phyloP scores from a whole-genome alignment of 2,329 filamentous ascomycete species.

The Phaeoacremonium minimum region DNA sequence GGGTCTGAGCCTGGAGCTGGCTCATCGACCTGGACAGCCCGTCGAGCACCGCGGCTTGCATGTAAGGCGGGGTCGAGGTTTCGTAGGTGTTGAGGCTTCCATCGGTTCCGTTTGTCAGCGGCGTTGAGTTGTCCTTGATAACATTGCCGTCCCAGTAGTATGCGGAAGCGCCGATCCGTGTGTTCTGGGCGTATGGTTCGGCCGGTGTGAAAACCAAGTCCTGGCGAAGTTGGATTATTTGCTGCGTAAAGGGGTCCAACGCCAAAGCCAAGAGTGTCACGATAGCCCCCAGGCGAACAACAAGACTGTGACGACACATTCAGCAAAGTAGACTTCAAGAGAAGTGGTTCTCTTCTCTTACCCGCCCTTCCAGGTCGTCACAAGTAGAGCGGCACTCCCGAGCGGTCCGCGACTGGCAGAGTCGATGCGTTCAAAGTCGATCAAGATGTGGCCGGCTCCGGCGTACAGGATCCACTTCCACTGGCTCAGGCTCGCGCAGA shows the following conservation, averaged over 20 bases:
- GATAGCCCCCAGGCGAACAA: constrained; percentile 4
- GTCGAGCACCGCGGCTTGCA: constrained; percentile 5
- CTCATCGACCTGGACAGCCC: constrained; percentile 2
- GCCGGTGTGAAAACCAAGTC: constrained; percentile 1
- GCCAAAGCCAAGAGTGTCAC: constrained; percentile 1
- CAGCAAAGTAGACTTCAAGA: neutral
- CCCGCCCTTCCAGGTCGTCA: constrained; percentile 1
- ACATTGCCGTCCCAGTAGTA: constrained; percentile 2
- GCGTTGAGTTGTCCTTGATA: neutral
- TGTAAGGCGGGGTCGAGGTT: too few relatives aligned
- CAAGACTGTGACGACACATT: neutral
- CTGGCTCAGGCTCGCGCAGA: constrained; percentile 3
- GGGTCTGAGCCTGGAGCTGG: neutral
- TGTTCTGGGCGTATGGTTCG: too few relatives aligned
- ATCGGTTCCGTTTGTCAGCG: neutral
- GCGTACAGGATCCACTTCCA: constrained; percentile 6
- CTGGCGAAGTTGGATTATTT: constrained; percentile 3
- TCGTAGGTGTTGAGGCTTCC: too few relatives aligned
- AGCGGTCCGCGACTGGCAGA: constrained; percentile 4
- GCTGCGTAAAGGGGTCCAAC: constrained; percentile 5
- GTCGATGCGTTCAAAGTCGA: constrained; percentile 5
- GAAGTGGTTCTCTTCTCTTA: too few relatives aligned
- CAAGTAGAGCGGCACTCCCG: constrained; percentile 2
- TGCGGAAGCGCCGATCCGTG: neutral
- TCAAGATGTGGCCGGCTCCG: neutral